These are phyloP conservation scores for Ganoderma leucocontextum DNA, from an alignment of 1,284 basidiomycete species.

Conservation along the genomic window DNA sequence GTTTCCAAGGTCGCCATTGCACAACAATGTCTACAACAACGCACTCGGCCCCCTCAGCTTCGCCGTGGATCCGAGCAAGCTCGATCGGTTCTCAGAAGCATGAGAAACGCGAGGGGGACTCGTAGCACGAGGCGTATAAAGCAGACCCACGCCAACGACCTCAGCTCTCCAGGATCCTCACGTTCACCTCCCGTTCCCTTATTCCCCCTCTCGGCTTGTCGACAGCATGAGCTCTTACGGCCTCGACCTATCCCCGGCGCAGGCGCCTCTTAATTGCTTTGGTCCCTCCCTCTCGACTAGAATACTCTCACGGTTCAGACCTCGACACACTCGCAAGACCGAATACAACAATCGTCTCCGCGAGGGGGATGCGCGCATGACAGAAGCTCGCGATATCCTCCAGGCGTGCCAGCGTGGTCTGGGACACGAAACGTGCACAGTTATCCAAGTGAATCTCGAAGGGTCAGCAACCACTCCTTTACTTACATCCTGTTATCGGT, in stretches of 20 bases:
- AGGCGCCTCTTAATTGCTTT: constrained; percentile 28
- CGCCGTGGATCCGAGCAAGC: background rate
- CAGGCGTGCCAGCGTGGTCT: constrained; percentile 8
- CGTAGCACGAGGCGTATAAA: constrained; percentile 21
- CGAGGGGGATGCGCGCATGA: constrained; percentile 17
- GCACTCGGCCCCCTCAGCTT: background rate
- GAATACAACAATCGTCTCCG: constrained; percentile 20
- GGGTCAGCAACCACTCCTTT: background rate
- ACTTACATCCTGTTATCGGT: too few species aligned
- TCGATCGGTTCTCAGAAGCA: background rate
- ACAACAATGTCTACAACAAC: constrained; percentile 17
- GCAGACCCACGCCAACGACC: background rate
- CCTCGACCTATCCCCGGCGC: constrained; percentile 23
- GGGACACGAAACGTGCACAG: constrained; percentile 4
- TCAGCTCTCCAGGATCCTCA: constrained; percentile 10
- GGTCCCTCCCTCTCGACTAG: constrained; percentile 18
- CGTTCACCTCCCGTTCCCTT: constrained; percentile 14
- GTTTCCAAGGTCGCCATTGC: constrained; percentile 14
- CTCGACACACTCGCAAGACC: constrained; percentile 20
- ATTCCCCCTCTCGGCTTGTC: constrained; percentile 13
- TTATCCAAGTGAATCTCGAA: constrained; percentile 12
- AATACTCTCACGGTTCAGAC: constrained; percentile 21
- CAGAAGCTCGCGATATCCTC: constrained; percentile 17
- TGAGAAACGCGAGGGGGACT: background rate
- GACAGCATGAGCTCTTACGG: constrained; percentile 19